Conservation (phyloP, 305 asterid genomes). For the Fraxinus platypoda region DNA sequence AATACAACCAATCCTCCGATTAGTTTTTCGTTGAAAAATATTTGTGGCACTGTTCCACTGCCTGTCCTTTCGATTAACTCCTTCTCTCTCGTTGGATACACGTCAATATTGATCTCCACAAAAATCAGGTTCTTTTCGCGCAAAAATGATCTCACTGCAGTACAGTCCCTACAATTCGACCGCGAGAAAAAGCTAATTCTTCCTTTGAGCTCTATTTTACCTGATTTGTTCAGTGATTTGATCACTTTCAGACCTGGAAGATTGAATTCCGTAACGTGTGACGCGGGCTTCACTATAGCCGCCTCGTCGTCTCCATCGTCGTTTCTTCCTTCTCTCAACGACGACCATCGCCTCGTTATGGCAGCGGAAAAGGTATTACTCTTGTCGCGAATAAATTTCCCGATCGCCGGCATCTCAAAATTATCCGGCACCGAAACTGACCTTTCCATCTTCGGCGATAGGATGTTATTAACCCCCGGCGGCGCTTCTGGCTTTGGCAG, state of each 20-base stretch:
- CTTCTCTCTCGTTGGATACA: constrained; percentile 63
- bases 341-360: constrained; percentile 64
- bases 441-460: constrained; percentile 26
- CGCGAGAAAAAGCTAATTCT: constrained; percentile 35
- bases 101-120: constrained; percentile 85
- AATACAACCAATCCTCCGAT: constrained; percentile 82
- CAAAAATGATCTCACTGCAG: constrained; percentile 69
- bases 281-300: constrained; percentile 1
- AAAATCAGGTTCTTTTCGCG: constrained; percentile 49
- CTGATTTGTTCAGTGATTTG: too few species aligned
- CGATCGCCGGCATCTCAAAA: constrained; percentile 60
- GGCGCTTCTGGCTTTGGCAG: constrained; percentile 89
- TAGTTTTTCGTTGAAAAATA: constrained; percentile 76
- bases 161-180: constrained; percentile 80
- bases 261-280: neutral
- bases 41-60: constrained; percentile 63
- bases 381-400: constrained; percentile 71
- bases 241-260: too few species aligned
- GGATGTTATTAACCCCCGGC: constrained; percentile 32
- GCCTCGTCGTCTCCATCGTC: constrained; percentile 11
- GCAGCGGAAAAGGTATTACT: constrained; percentile 73
- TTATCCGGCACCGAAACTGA: constrained; percentile 56
- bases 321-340: constrained; percentile 34
- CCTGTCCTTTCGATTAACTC: constrained; percentile 70
- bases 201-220: too few species aligned